Percentiles rank a stretch among this genome's conserved stretches.
These are phyloP conservation scores for Inosperma sp. DNA, from an alignment of 768 basidiomycete species.

Conservation along the genomic window DNA sequence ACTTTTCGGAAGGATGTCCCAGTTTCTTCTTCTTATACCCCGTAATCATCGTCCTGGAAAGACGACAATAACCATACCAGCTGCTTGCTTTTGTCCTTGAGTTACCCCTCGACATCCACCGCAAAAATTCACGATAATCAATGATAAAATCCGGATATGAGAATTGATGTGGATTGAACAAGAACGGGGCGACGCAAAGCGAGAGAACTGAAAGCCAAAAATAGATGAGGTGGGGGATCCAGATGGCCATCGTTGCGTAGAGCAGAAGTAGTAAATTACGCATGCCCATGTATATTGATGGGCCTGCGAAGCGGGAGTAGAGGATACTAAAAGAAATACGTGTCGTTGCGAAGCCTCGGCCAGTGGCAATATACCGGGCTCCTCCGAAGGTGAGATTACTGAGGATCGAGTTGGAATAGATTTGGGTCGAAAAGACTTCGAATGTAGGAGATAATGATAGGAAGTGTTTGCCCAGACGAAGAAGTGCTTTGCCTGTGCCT, in stretches of 20 bases:
- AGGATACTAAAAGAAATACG: conserved; percentile 94
- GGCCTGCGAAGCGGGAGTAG: conserved; percentile 97
- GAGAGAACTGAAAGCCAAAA: conserved; percentile 98
- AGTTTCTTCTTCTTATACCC: conserved; percentile 99
- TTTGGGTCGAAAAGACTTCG: conserved; percentile 98
- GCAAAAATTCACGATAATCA: conserved; percentile 96
- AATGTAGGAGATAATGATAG: conserved; percentile 94
- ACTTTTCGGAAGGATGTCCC: conserved; percentile 95
- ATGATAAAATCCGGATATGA: conserved; percentile 96
- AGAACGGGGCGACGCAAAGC: conserved; percentile 92
- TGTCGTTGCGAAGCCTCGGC: conserved; percentile 97
- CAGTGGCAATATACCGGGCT: conserved; percentile 97
- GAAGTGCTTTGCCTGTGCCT: conserved; percentile 89
- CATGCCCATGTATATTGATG: conserved; percentile 99
- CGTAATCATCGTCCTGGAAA: conserved; percentile 95
- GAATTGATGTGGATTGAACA: conserved; percentile 99
- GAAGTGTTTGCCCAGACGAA: conserved; percentile 96
- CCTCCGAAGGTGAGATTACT: conserved; percentile 98
- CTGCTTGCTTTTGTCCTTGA: conserved; percentile 94
- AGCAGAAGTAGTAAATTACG: conserved; percentile 86
- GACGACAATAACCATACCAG: conserved; percentile 99
- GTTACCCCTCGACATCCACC: conserved; percentile 99
- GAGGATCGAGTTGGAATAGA: conserved; percentile 94
- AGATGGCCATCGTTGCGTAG: conserved; percentile 87
- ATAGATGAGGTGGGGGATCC: conserved; percentile 94